Base-by-base conservation (phyloP, 257 asterid species). In the Perilla frutescens region DNA sequence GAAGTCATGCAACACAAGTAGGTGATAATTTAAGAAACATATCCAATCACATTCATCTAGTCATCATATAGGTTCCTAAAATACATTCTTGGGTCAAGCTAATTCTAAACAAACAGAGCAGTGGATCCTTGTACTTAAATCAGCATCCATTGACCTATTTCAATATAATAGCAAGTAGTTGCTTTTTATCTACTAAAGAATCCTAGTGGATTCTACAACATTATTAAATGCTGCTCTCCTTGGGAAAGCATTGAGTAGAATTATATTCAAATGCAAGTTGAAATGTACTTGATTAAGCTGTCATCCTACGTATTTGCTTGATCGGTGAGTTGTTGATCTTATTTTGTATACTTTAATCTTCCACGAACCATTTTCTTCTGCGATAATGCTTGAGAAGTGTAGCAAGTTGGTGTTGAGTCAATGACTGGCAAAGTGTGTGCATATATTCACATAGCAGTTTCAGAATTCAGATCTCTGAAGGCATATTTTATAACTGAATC, bases 71-170 rank as follows among this genome's bases (percentile, higher is more conserved):
- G 77, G 71, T 57, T 39, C 61, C 40, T 44, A 51, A 72, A 51
- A 10, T 66, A 77, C 71, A 64, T 59, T 67, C 73, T 80, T 36
- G 8, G 72, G 78, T 76, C 70, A 76, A 76, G 41, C 34, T 50
- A 61, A 43, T 65, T 29, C 39, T 15, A 32, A 45, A 51, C 39
- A 40, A 63, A 7, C 3, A 5, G 8, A 8, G 47, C 44, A 61
- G 62, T 34, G 68, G 6, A 44, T 43, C 36, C 77, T 43, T 48
- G 74, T 70, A 66, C 76, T 81, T 75, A 68, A 50, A 58, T 72
- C 81, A 76, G 80, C 77, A 70, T 39, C 70, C 50, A 15, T 81
- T 77, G 82, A 76, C 88, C 79, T 70, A 34, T 78, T 81, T 57
- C 59, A 53, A 44, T 76, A 57, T 50, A 70, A n/a, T 66, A 67